A percentile compares a stretch with the other conserved stretches of the same genome.
phyloP scores from a whole-genome alignment of 2,329 filamentous ascomycete species.

The Hypoxylon sp. region DNA sequence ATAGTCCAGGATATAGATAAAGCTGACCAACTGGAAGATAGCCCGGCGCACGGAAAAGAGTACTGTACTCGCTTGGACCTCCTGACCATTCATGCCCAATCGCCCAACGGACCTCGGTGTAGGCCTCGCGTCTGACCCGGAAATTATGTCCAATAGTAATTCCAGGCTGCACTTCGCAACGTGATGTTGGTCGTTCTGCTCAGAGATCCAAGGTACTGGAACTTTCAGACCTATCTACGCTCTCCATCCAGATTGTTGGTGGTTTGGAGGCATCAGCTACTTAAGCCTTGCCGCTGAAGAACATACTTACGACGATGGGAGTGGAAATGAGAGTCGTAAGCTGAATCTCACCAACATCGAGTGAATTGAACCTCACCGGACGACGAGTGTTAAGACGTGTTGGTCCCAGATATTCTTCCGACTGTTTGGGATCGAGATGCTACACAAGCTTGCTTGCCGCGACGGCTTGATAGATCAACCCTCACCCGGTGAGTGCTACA shows the following conservation, averaged over 20 bases:
- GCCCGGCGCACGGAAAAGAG: slow-evolving; percentile 55
- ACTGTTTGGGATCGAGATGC: slow-evolving; percentile 44
- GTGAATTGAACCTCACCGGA: slow-evolving; percentile 34
- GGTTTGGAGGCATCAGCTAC: slow-evolving; percentile 26
- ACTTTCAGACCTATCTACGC: slow-evolving; percentile 38
- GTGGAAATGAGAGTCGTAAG: slow-evolving; percentile 48
- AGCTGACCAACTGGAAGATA: slow-evolving; percentile 61
- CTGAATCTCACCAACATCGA: slow-evolving; percentile 32
- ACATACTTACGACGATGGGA: slow-evolving; percentile 37
- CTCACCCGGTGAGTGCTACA: slow-evolving; percentile 38
- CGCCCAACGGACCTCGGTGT: slow-evolving; percentile 50
- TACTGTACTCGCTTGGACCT: slow-evolving; percentile 57
- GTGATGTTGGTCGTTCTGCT: slow-evolving; percentile 52
- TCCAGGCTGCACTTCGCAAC: slow-evolving; percentile 40
- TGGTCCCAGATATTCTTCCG: slow-evolving; percentile 40
- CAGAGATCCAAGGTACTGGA: slow-evolving; percentile 34
- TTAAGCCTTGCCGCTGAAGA: slow-evolving; percentile 42
- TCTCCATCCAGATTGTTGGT: slow-evolving; percentile 31
- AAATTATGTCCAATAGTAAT: slow-evolving; percentile 57
- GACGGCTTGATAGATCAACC: slow-evolving; percentile 43
- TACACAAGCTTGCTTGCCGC: slow-evolving; percentile 45
- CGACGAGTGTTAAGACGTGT: slow-evolving; percentile 34
- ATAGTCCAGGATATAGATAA: slow-evolving; percentile 52
- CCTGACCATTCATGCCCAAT: slow-evolving; percentile 59
- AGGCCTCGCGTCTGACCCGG: slow-evolving; percentile 50